Evolutionary conservation across 2,329 filamentous ascomycete species (phyloP), one percentile per base, ranked within the genome.

Genomic region (Xylaria multiplex): DNA sequence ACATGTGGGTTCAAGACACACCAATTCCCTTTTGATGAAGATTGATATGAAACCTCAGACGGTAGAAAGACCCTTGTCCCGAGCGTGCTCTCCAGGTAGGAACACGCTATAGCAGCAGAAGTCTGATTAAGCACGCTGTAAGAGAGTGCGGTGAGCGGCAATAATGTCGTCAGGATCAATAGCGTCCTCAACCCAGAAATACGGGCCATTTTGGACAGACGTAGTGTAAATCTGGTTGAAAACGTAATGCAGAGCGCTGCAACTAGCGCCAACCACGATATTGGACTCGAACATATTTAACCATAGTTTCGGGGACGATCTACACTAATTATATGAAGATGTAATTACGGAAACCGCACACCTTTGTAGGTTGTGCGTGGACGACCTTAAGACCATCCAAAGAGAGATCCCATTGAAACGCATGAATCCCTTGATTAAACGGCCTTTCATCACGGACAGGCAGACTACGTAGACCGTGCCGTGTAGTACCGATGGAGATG

Each of bases 21-120:
- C 69, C 67, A 66, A 35, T 66, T 70, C 13, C 43, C 53, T 48
- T 62, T 53, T 19, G 56, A 60, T 30, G 50, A 42, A 45, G 59
- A 59, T 45, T 56, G 42, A 52, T 65, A 67, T 16, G 27, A 46
- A 19, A 52, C 55, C 6, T 64, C 62, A 19, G 61, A 59, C 40
- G 67, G 65, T 13, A 68, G 22, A n/a, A 66, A 54, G 24, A 69
- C 58, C 43, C 53, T 56, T 59, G 61, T 53, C 3, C 56, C 60
- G 9, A 68, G 57, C 11, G 19, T 49, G 27, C 43, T 59, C 45
- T 58, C 43, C 27, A 67, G 53, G 64, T 69, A 66, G 60, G 62
- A 53, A 57, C 68, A 69, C 8, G 69, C 64, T 42, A 27, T 27
- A 30, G 59, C 27, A 19, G 66, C 57, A 11, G 55, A 49, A 8